Percentiles rank a stretch among this genome's conserved stretches.
These are phyloP conservation scores for Metschnikowia picachoensis DNA, from an alignment of 805 yeast species.

Conservation along the genomic window DNA sequence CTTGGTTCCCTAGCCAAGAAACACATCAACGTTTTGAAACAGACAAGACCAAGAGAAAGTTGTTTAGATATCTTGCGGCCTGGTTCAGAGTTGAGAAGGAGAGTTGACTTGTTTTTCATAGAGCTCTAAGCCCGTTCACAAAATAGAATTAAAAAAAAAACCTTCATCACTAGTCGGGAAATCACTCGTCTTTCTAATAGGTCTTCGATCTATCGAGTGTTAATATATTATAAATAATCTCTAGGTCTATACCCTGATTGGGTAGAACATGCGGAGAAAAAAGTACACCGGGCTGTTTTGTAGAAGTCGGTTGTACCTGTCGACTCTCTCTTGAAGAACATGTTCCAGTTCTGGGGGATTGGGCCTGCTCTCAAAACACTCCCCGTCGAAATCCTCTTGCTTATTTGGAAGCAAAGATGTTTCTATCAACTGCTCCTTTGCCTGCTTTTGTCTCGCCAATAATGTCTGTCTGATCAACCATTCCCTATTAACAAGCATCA, in stretches of 20 bases:
- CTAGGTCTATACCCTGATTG: slow-evolving; percentile 10
- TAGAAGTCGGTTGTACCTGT: slow-evolving; percentile 13
- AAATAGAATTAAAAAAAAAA: too few relatives aligned
- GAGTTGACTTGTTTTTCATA: too few relatives aligned
- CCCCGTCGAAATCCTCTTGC: not conserved
- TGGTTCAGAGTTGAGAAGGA: too few relatives aligned
- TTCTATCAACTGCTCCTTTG: slow-evolving; percentile 4
- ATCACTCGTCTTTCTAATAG: too few relatives aligned
- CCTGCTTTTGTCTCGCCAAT: slow-evolving; percentile 4
- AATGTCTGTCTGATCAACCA: slow-evolving; percentile 36
- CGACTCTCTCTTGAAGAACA: slow-evolving; percentile 7
- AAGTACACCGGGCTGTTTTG: slow-evolving; percentile 2
- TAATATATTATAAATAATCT: too few relatives aligned
- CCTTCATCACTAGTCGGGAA: too few relatives aligned
- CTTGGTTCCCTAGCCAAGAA: too few relatives aligned
- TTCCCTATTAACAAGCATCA: slow-evolving; percentile 49
- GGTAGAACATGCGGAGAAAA: slow-evolving; percentile 15
- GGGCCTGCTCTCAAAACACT: not conserved
- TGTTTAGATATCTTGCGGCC: too few relatives aligned
- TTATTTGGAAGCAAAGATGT: not conserved
- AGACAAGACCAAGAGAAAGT: too few relatives aligned
- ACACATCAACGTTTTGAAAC: too few relatives aligned
- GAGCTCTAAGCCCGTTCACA: too few relatives aligned
- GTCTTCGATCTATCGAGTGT: too few relatives aligned
- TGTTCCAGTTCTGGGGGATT: not conserved